Percentiles rank a stretch among this genome's conserved stretches.
Conservation (phyloP, 108 stramenopile species). For the Nitzschia palea region DNA sequence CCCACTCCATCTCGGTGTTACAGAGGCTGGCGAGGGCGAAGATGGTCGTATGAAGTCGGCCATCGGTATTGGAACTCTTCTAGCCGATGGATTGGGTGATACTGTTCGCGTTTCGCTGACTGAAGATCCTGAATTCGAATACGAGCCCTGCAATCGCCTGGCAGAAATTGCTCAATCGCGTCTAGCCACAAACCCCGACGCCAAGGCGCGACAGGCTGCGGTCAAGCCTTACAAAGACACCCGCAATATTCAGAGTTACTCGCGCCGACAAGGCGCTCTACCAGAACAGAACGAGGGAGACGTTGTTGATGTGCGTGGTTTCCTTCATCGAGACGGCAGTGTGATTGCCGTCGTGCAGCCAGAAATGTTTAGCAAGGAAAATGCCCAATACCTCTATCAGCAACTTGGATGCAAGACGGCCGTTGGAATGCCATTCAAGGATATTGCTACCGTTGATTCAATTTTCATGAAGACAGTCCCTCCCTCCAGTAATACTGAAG, state of each 20-base stretch:
- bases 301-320: constrained; percentile 77
- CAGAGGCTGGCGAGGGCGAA: constrained; percentile 98
- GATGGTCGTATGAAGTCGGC: constrained; percentile 98
- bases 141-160: constrained; percentile 91
- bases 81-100: constrained; percentile 95
- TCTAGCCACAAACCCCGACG: constrained; percentile 67
- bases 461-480: constrained; percentile 82
- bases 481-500: constrained; percentile 63
- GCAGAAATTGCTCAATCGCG: constrained; percentile 77
- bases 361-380: constrained; percentile 78
- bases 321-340: constrained; percentile 89
- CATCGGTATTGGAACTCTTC: constrained; percentile 94
- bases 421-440: constrained; percentile 97
- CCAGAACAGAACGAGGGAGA: constrained; percentile 80
- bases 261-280: constrained; percentile 67
- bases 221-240: constrained; percentile 81
- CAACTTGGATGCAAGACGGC: constrained; percentile 94
- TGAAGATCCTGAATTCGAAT: constrained; percentile 96
- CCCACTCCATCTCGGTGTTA: constrained; percentile 96
- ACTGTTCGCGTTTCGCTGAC: constrained; percentile 96
- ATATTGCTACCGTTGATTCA: constrained; percentile 93
- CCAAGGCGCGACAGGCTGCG: constrained; percentile 63
- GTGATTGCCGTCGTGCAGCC: constrained; percentile 75
- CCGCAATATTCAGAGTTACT: constrained; percentile 77
- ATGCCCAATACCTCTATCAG: constrained; percentile 80